Evolutionary conservation across 2,329 filamentous ascomycete genomes (phyloP).

Genomic region (Fusarium sp.): DNA sequence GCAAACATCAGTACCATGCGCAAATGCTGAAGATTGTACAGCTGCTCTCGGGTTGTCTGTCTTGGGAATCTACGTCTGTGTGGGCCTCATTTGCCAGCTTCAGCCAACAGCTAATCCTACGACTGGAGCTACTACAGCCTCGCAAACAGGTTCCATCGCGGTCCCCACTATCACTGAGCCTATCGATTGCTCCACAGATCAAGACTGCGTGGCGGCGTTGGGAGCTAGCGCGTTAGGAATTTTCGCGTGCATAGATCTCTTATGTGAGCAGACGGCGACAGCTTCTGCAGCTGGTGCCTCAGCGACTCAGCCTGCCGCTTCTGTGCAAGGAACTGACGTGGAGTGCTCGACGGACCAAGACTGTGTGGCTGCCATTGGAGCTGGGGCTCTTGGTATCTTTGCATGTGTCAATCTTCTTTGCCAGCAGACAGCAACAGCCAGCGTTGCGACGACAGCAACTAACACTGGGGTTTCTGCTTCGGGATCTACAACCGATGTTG

Average conservation of each 20-base stretch:
- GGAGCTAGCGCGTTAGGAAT: not conserved
- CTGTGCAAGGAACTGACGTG: not conserved
- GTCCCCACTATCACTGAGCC: not conserved
- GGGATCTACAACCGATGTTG: not conserved
- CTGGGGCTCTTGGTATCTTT: not conserved
- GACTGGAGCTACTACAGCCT: not conserved
- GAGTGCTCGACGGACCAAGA: constrained; percentile 7
- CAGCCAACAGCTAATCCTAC: not conserved
- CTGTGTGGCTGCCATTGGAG: constrained; percentile 6
- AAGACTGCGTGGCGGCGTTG: not conserved
- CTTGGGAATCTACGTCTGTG: constrained; percentile 7
- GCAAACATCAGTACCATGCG: not conserved
- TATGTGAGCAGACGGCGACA: constrained; percentile 3
- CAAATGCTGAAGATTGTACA: not conserved
- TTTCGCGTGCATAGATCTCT: constrained; percentile 1
- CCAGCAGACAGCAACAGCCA: not conserved
- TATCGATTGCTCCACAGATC: not conserved
- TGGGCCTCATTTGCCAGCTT: constrained; percentile 13
- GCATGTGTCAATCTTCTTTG: constrained; percentile 11
- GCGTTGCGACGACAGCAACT: not conserved
- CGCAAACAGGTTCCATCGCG: not conserved
- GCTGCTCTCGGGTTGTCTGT: constrained; percentile 4
- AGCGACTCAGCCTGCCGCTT: not conserved
- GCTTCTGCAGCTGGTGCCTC: not conserved
- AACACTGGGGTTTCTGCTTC: not conserved